Percentiles rank a stretch among this genome's conserved stretches.
phyloP scores from a whole-genome alignment of 148 eudicot species.

The Rhododendron mucronatum region DNA sequence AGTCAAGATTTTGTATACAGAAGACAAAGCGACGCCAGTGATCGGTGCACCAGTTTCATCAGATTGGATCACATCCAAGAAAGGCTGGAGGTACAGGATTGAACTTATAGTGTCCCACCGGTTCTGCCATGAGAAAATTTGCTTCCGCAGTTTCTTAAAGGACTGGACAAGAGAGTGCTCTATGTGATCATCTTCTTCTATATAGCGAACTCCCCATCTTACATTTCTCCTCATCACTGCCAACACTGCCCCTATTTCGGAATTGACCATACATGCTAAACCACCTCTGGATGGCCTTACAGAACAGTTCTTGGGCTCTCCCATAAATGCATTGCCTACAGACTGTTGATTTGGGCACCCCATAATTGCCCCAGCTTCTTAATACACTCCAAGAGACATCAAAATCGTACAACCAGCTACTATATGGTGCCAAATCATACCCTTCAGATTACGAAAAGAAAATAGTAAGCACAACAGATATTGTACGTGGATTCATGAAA shows the following conservation, averaged over 20 bases:
- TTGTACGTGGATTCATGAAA: not conserved
- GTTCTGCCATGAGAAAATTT: conserved; percentile 75
- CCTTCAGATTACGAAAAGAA: not conserved
- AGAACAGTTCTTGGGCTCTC: conserved; percentile 72
- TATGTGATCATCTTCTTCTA: conserved; percentile 73
- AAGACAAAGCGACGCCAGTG: conserved; percentile 87
- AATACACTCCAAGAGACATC: not conserved
- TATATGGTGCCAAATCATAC: not conserved
- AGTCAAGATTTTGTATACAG: conserved; percentile 77
- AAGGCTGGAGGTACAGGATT: conserved; percentile 74
- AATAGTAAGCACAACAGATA: not conserved
- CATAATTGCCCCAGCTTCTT: conserved; percentile 27
- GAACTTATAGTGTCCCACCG: conserved; percentile 74
- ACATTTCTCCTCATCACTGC: conserved; percentile 98
- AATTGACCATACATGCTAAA: conserved; percentile 74
- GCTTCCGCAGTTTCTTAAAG: conserved; percentile 64
- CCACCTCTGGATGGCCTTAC: conserved; percentile 47
- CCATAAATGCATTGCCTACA: conserved; percentile 52
- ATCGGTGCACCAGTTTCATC: conserved; percentile 97
- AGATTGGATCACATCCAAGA: conserved; percentile 80
- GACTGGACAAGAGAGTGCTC: conserved; percentile 82
- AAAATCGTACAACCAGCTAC: not conserved
- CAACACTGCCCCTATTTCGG: conserved; percentile 84
- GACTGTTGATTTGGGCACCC: conserved; percentile 76
- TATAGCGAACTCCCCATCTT: conserved; percentile 87